Evolutionary conservation across 2,329 filamentous ascomycete species (phyloP), one percentile per base, ranked within the genome.

Genomic region (Monilinia aucupariae): DNA sequence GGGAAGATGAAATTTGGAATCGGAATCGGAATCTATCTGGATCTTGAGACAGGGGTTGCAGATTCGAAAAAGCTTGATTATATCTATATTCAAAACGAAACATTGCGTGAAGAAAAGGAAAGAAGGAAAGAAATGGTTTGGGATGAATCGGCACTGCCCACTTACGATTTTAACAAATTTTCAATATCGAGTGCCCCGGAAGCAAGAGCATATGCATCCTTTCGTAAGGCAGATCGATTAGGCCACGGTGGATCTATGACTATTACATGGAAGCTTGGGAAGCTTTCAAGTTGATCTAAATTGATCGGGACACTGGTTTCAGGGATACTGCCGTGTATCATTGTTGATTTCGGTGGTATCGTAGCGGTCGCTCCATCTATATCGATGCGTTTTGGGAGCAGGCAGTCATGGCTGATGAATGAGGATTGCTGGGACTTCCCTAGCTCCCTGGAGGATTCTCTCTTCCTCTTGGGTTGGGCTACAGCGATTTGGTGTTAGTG

Each of bases 211-310:
- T 85, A 84, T 67, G 79, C 70, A 70, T 76, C 79, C 69, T 83
- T 85, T 47, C 88, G 80, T 68, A 82, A 82, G 17, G 85, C 90
- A 7, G 89, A 92, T 52, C 86, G 82, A 71, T 91, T 93, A 0
- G 90, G 89, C 90, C 90, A 93, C 1, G 90, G 90, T 3, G 90
- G 90, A 71, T 93, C 90, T 25, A 92, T 76, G 9, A 92, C 73
- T 45, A 92, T 78, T 51, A 92, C 77, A 67, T 89, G 78, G 73
- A 93, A 92, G 8, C 73, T 70, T 25, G 81, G 79, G 2, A 81
- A 78, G 3, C n/a, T 20, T 34, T 47, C 27, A 34, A 3, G 0
- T 12, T 17, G 9, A 34, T 20, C 13, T 9, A 15, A 7, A 43
- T 47, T 10, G 4, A 15, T 8, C 10, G 7, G 9, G 2, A 12